phyloP scores from a whole-genome alignment of 75 land plant genomes.

The Adiantum capillusveneris region DNA sequence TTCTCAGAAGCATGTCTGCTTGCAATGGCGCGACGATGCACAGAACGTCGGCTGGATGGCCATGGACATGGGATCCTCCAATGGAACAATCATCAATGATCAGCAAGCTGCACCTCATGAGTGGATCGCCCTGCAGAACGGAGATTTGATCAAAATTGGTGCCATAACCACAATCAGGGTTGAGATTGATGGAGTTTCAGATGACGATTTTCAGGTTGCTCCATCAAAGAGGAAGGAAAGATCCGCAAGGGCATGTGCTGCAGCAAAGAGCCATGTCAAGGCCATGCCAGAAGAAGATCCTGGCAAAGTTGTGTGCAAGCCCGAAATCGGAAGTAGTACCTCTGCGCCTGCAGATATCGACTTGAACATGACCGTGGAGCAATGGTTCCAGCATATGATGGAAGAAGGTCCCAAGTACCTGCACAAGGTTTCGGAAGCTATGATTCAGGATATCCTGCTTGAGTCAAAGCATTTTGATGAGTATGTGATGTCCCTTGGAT shows the following conservation, averaged over 20 bases:
- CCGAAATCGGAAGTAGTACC: background rate
- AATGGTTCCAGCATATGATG: slow-evolving; percentile 43
- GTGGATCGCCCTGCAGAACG: slow-evolving; percentile 6
- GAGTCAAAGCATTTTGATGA: slow-evolving; percentile 18
- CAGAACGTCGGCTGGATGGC: slow-evolving; percentile 13
- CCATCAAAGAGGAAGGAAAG: no score
- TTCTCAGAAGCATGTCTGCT: slow-evolving; percentile 35
- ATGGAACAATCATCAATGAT: slow-evolving; percentile 38
- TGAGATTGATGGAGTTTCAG: background rate
- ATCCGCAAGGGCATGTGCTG: no score
- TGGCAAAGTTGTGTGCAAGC: no score
- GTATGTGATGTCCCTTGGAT: slow-evolving; percentile 1
- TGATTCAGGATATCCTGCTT: slow-evolving; percentile 20
- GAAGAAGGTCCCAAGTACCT: slow-evolving; percentile 29
- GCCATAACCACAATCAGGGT: slow-evolving; percentile 22
- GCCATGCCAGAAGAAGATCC: no score
- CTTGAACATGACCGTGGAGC: slow-evolving; percentile 23
- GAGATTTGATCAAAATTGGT: slow-evolving; percentile 37
- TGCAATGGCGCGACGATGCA: slow-evolving; percentile 16
- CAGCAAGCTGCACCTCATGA: background rate
- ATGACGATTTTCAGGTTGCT: background rate
- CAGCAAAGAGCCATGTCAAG: no score
- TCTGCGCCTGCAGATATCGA: slow-evolving; percentile 17
- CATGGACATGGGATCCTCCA: slow-evolving; percentile 30
- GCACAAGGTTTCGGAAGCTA: slow-evolving; percentile 17